Base-by-base conservation (phyloP, 129 eudicot species). In the Apium graveolens region DNA sequence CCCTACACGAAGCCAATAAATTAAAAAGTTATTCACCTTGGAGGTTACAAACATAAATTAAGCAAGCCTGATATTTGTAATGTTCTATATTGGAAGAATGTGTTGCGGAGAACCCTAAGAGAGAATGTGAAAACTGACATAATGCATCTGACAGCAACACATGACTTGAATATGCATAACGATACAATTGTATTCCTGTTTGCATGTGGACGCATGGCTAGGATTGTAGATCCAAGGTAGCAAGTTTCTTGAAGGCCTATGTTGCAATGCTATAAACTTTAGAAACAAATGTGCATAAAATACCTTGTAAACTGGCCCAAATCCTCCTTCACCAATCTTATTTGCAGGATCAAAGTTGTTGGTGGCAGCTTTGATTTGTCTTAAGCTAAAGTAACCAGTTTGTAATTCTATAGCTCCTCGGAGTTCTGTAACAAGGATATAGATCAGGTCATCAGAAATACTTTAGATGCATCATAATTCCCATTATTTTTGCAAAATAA, bases 341-440 rank as follows among this genome's bases (percentile, higher is more conserved):
- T 69, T 69, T 69, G 74, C 74, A 69, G 74, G 42, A 18, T 32
- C 42, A 3, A 69, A 69, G 39, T 69, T 69, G 35, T 35, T 69
- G 26, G 74, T 69, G n/a, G 74, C 74, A 35, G 44, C n/a, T 69
- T 69, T 69, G n/a, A 69, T 69, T 69, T 69, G 74, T 69, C 74
- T 69, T 69, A 69, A 69, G 43, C 74, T 69, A 69, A 69, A 69
- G 37, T 69, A 69, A 69, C 74, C 74, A 5, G 74, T 69, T 69
- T 69, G 74, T 69, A 35, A 18, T 35, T 69, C 74, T 34, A 69
- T 69, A 17, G 74, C 74, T 69, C 74, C 74, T 35, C 43, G 78
- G 5, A 84, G 79, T 72, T 84, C 87, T 84, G 86, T 7, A 18
- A 74, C 34, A 73, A 21, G 43, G 29, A 32, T 21, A 46, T 5